These are phyloP conservation scores for Paradendryphiella salina DNA, from an alignment of 2,329 filamentous ascomycete species.

Conservation along the genomic window DNA sequence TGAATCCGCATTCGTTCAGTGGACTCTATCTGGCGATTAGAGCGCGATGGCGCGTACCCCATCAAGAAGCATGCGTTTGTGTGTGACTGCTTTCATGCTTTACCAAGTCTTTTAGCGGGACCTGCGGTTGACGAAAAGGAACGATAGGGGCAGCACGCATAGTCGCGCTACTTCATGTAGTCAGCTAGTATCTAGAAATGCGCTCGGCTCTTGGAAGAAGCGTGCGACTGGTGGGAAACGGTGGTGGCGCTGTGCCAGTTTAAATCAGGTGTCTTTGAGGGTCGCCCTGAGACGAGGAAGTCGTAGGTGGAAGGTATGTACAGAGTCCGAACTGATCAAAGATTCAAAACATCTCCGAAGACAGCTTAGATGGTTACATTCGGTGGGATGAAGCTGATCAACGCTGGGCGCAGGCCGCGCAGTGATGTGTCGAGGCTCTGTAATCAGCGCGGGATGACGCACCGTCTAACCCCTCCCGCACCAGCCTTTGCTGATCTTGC, in stretches of 20 bases:
- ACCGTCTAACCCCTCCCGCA: slow-evolving; percentile 6
- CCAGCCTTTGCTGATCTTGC: slow-evolving; percentile 6
- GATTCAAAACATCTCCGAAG: slow-evolving; percentile 1
- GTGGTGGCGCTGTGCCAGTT: neutral
- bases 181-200: too few relatives aligned
- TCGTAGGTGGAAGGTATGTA: neutral
- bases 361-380: neutral
- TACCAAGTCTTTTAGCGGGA: too few relatives aligned
- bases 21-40: too few relatives aligned
- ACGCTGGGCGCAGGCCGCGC: neutral
- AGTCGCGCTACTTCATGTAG: too few relatives aligned
- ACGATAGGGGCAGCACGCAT: too few relatives aligned
- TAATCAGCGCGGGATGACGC: slow-evolving; percentile 11
- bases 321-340: neutral
- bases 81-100: too few relatives aligned
- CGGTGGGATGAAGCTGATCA: neutral
- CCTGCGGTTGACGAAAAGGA: too few relatives aligned
- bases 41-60: too few relatives aligned
- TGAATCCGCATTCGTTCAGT: too few relatives aligned
- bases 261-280: neutral
- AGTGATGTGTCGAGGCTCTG: slow-evolving; percentile 8
- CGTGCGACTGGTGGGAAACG: neutral
- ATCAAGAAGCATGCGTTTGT: too few relatives aligned
- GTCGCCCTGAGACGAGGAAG: neutral
- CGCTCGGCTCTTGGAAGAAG: too few relatives aligned